Base-by-base conservation (phyloP, 2,329 filamentous ascomycete genomes). In the Zasmidium cellare region DNA sequence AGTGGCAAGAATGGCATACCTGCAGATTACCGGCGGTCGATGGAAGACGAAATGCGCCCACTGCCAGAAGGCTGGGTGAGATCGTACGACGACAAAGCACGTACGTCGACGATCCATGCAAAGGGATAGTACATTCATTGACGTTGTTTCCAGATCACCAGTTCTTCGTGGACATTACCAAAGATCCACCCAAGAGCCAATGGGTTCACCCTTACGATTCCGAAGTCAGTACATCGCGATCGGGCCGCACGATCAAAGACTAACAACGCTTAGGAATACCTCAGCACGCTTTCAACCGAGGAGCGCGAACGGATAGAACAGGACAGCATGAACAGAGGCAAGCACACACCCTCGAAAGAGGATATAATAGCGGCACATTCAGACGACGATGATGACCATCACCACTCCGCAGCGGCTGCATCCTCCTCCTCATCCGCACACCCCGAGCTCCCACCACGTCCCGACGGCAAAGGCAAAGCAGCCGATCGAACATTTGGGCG, bases 131-230 rank as follows among this genome's bases (percentile, higher is more conserved):
- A 28, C 25, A 28, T 6, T 11, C 11, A 11, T 11, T 28, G 11
- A 28, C 11, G 25, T 11, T 28, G 5, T 66, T 68, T 77, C 0
- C 66, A 80, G 52, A 76, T 18, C 84, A 87, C 65, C 84, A 86
- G 65, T 87, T 85, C 79, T 87, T 84, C 71, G 84, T 87, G 65
- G 81, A 87, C 71, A 86, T 82, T 1, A 78, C 66, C 25, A 70
- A 75, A 24, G 71, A 79, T 12, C 84, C 84, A 0, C 83, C 83
- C 0, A 79, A 82, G 48, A 81, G 80, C 56, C 85, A 84, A 63
- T 87, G 84, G 84, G 77, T 80, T 46, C 84, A 87, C 66, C 84
- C 84, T 0, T 82, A 85, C 69, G 84, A 87, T 65, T 84, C 86
- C 65, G 77, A 81, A 1, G 35, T 41, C 11, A 14, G 35, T 41